A percentile compares a stretch with the other conserved stretches of the same genome.
phyloP scores from a whole-genome alignment of 768 basidiomycete species.

The Mycena leptocephala region DNA sequence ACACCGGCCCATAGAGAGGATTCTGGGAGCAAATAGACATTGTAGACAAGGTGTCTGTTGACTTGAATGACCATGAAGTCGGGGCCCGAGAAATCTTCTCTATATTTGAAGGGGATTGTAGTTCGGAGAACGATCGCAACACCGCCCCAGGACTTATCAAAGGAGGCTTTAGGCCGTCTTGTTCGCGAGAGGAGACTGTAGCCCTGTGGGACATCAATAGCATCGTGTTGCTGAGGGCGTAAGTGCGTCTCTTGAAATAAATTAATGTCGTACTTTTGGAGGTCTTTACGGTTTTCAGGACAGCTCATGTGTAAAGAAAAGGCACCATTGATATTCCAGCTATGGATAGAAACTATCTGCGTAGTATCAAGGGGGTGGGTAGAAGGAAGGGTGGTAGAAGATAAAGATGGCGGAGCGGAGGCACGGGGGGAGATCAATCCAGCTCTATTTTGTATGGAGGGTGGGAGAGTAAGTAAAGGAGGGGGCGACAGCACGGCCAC shows the following conservation, averaged over 20 bases:
- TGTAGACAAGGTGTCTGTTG: background rate
- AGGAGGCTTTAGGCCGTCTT: background rate
- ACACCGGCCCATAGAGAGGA: background rate
- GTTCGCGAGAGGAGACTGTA: background rate
- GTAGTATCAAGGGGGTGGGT: background rate
- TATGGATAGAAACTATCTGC: background rate
- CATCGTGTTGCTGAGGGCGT: background rate
- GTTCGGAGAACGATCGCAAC: background rate
- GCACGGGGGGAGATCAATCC: background rate
- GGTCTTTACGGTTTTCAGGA: background rate
- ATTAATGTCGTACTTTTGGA: background rate
- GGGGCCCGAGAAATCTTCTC: background rate
- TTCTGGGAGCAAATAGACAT: background rate
- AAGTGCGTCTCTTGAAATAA: background rate
- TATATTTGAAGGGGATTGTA: background rate
- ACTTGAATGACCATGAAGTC: background rate
- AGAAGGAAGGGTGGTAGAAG: background rate
- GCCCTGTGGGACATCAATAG: background rate
- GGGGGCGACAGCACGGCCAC: too few relatives aligned
- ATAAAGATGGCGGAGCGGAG: background rate
- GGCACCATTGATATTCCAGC: background rate
- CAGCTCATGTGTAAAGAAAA: background rate
- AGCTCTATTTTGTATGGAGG: background rate
- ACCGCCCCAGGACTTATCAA: background rate
- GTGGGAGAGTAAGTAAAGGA: background rate